Percentiles rank a stretch among this genome's conserved stretches.
phyloP scores from a whole-genome alignment of 306 rosid species.

The Cicer judaicum region DNA sequence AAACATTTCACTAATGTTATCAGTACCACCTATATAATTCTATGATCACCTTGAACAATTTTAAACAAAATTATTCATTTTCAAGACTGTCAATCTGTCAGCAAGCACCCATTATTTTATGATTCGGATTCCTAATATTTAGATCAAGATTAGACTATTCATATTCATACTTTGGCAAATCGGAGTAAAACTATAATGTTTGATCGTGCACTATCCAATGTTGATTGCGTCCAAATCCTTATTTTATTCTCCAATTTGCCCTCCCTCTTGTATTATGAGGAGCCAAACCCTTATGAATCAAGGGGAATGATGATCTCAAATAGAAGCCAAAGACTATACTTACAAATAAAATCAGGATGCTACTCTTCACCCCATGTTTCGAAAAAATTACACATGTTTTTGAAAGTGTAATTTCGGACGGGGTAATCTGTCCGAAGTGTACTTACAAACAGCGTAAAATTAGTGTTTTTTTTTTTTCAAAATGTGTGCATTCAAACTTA shows the following conservation, averaged over 20 bases:
- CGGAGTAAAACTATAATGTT: not conserved
- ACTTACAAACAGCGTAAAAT: no score
- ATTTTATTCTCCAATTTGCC: not conserved
- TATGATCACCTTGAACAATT: not conserved
- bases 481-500: no score
- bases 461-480: no score
- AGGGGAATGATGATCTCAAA: not conserved
- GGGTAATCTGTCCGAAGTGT: no score
- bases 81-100: not conserved
- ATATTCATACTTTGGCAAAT: not conserved
- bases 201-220: not conserved
- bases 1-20: not conserved
- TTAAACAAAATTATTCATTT: not conserved
- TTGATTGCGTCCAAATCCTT: not conserved
- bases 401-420: no score
- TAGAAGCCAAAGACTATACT: not conserved
- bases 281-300: not conserved
- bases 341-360: not conserved
- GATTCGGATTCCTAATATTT: not conserved
- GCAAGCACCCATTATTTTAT: not conserved
- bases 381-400: no score
- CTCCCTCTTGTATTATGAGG: not conserved
- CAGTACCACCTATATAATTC: not conserved
- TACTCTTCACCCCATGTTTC: no score
- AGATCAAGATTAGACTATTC: not conserved